Percentiles rank a stretch among this genome's conserved stretches.
phyloP scores from a whole-genome alignment of 768 basidiomycete genomes.

The Tulasnella sp. region DNA sequence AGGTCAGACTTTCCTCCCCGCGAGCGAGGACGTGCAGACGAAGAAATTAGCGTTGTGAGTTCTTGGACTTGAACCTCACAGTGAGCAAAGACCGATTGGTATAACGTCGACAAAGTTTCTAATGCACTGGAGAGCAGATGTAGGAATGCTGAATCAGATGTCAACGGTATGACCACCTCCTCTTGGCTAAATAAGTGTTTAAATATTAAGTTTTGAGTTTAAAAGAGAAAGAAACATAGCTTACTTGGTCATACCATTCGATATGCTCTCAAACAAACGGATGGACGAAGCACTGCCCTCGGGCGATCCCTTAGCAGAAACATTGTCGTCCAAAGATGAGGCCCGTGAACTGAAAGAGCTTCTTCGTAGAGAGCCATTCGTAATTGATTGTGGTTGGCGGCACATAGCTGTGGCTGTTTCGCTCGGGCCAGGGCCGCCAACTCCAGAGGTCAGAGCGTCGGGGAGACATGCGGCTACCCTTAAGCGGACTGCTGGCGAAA shows the following conservation, averaged over 20 bases:
- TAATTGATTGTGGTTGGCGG: no score
- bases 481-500: neutral
- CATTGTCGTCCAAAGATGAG: neutral
- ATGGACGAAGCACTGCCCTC: neutral
- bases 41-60: conserved; percentile 34
- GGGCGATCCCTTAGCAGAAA: neutral
- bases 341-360: neutral
- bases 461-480: no score
- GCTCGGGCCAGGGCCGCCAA: no score
- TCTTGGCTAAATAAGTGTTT: conserved; percentile 12
- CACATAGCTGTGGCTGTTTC: no score
- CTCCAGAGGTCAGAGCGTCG: no score
- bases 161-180: conserved; percentile 67
- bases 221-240: conserved; percentile 16
- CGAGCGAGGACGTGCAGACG: conserved; percentile 24
- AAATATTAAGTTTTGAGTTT: neutral
- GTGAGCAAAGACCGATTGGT: conserved; percentile 36
- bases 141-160: conserved; percentile 75
- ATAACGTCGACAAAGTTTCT: conserved; percentile 40
- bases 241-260: neutral
- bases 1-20: conserved; percentile 43
- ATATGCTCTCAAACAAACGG: neutral
- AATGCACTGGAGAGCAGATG: conserved; percentile 47
- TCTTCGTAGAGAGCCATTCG: neutral
- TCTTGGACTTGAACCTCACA: conserved; percentile 40